phyloP scores from a whole-genome alignment of 1,284 basidiomycete genomes.

The Salmacisia buchloeana region DNA sequence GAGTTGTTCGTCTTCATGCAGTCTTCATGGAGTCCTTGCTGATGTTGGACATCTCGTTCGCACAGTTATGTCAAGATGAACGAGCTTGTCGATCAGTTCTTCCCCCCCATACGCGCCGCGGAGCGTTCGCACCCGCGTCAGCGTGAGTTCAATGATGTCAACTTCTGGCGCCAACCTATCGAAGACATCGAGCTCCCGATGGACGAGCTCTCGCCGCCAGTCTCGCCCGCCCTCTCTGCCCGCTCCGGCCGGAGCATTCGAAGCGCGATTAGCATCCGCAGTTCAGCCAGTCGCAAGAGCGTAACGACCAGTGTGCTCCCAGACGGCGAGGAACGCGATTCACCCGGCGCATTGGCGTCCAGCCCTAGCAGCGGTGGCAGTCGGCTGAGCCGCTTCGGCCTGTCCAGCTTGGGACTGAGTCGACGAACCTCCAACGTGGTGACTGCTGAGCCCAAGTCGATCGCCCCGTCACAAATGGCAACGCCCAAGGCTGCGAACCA shows the following conservation, averaged over 20 bases:
- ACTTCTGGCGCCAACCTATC: slow-evolving; percentile 76
- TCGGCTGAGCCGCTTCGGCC: slow-evolving; percentile 24
- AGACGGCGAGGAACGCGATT: slow-evolving; percentile 7
- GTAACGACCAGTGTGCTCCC: slow-evolving; percentile 18
- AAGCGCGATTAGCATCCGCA: slow-evolving; percentile 20
- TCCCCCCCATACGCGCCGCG: slow-evolving; percentile 79
- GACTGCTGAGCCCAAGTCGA: background rate
- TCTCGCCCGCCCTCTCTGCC: slow-evolving; percentile 85
- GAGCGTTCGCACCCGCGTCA: slow-evolving; percentile 60
- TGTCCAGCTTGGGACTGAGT: slow-evolving; percentile 35
- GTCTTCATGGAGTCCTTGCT: background rate
- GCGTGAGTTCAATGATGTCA: slow-evolving; percentile 92
- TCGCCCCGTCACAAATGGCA: slow-evolving; percentile 18
- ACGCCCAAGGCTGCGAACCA: slow-evolving; percentile 12
- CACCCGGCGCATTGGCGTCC: slow-evolving; percentile 11
- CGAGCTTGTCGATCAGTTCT: slow-evolving; percentile 97
- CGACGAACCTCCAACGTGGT: slow-evolving; percentile 25
- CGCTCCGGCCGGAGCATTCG: slow-evolving; percentile 62
- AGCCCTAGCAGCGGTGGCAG: slow-evolving; percentile 20
- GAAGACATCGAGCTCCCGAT: slow-evolving; percentile 68
- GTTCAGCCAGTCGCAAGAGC: slow-evolving; percentile 11
- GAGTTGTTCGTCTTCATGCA: slow-evolving; percentile 51
- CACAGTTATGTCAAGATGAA: slow-evolving; percentile 88
- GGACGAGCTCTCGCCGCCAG: slow-evolving; percentile 57
- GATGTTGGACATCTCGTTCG: slow-evolving; percentile 4